These are phyloP conservation scores for Aspergillus affinis DNA, from an alignment of 495 filamentous ascomycete species.

Conservation along the genomic window DNA sequence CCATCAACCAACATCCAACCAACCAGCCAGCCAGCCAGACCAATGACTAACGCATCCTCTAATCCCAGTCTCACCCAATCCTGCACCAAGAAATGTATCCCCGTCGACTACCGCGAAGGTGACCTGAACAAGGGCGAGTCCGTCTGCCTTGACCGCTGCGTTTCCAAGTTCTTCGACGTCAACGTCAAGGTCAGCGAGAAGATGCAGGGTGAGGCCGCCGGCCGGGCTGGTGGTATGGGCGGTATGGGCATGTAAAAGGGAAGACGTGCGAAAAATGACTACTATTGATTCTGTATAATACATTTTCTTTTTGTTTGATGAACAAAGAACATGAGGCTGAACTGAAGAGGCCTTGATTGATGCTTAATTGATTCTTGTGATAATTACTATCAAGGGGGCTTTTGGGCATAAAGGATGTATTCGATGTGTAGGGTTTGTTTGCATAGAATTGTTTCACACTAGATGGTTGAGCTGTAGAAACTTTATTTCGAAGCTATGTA, in stretches of 20 bases:
- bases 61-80: conserved; percentile 71
- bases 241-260: conserved; percentile 51
- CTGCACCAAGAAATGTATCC: conserved; percentile 91
- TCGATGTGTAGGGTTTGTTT: too few relatives aligned
- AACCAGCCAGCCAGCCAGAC: not conserved
- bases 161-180: conserved; percentile 97
- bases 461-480: conserved; percentile 4
- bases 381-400: not conserved
- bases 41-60: conserved; percentile 3
- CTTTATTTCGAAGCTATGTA: conserved; percentile 25
- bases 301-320: conserved; percentile 5
- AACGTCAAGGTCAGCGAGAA: conserved; percentile 89
- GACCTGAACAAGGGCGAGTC: conserved; percentile 98
- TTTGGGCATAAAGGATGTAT: too few relatives aligned
- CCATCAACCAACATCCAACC: not conserved
- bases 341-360: not conserved
- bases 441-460: conserved; percentile 2
- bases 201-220: conserved; percentile 65
- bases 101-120: conserved; percentile 83
- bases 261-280: conserved; percentile 8
- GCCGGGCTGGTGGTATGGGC: conserved; percentile 45
- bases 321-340: not conserved
- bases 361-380: not conserved
- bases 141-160: conserved; percentile 95
- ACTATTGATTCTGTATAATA: conserved; percentile 5